Evolutionary conservation across 23 red algal species (phyloP).

Genomic region (Gracilaria domingensis): DNA sequence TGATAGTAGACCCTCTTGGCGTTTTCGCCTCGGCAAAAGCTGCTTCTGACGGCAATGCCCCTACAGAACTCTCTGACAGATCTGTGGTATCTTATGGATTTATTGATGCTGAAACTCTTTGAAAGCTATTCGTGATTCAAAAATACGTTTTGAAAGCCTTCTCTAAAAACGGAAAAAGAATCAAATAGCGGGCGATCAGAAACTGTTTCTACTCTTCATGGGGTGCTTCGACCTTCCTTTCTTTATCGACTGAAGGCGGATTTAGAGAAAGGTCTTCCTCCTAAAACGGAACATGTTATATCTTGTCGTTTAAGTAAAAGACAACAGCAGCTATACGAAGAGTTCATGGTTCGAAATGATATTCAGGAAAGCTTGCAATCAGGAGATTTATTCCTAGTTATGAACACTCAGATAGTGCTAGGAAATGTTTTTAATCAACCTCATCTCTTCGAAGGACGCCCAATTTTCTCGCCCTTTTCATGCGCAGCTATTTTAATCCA

Average conservation of each 20-base stretch:
- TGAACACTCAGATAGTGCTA: conserved; percentile 95
- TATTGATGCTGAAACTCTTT: conserved; percentile 96
- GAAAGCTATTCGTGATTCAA: conserved; percentile 88
- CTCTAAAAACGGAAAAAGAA: conserved; percentile 1
- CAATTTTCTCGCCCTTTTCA: conserved; percentile 71
- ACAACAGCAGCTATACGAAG: conserved; percentile 96
- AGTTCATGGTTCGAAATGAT: conserved; percentile 85
- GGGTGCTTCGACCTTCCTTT: conserved; percentile 90
- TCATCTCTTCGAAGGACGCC: conserved; percentile 90
- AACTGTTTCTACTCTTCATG: conserved; percentile 81
- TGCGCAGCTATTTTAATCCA: conserved; percentile 53
- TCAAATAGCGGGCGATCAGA: conserved; percentile 18
- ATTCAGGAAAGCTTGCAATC: conserved; percentile 70
- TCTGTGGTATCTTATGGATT: conserved; percentile 96
- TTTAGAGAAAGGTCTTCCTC: conserved; percentile 89
- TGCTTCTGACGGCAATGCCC: conserved; percentile 94
- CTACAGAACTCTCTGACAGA: conserved; percentile 97
- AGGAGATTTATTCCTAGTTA: conserved; percentile 84
- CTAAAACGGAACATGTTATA: conserved; percentile 87
- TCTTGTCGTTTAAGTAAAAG: conserved; percentile 80
- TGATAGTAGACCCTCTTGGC: conserved; percentile 89
- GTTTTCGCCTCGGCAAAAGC: conserved; percentile 76
- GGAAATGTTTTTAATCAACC: conserved; percentile 99
- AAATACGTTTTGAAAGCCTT: conserved; percentile 90
- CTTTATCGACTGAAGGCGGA: conserved; percentile 90